These are phyloP conservation scores for Hypoxylon trugodes DNA, from an alignment of 495 filamentous ascomycete species.

Conservation along the genomic window DNA sequence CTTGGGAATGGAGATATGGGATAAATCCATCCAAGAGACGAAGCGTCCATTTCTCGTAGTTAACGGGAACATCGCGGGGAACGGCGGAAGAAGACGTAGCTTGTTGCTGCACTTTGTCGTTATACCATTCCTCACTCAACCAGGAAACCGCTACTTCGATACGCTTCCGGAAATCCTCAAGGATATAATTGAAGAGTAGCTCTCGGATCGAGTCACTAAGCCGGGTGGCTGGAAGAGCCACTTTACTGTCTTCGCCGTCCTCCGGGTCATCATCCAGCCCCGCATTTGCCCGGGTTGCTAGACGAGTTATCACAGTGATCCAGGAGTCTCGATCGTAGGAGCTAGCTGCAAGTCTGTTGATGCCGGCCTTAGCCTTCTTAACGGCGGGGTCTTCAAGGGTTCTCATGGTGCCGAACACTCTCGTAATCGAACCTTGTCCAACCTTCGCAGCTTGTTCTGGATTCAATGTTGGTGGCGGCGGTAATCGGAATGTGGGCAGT, in stretches of 20 bases:
- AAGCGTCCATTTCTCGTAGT: conserved; percentile 84
- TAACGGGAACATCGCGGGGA: conserved; percentile 54
- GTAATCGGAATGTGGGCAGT: conserved; percentile 76
- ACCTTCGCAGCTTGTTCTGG: conserved; percentile 71
- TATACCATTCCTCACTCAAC: conserved; percentile 99
- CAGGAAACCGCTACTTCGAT: conserved; percentile 89
- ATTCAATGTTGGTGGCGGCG: conserved; percentile 76
- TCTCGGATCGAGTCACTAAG: conserved; percentile 79
- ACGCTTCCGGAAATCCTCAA: conserved; percentile 88
- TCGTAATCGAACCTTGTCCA: conserved; percentile 71
- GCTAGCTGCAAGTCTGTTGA: conserved; percentile 85
- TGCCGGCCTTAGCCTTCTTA: conserved; percentile 70
- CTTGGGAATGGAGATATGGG: conserved; percentile 83
- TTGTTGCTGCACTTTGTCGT: conserved; percentile 72
- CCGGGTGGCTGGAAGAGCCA: conserved; percentile 36
- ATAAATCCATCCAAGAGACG: conserved; percentile 86
- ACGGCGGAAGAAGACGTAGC: conserved; percentile 34
- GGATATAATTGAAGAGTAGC: conserved; percentile 78
- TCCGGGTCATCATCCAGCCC: conserved; percentile 66
- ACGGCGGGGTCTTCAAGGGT: conserved; percentile 63
- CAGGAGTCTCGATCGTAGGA: conserved; percentile 89
- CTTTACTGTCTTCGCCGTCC: conserved; percentile 57
- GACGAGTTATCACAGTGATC: conserved; percentile 83
- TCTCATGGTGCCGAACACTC: conserved; percentile 80
- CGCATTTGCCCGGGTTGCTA: conserved; percentile 81